A percentile compares a stretch with the other conserved stretches of the same genome.
Conservation (phyloP, 805 yeast genomes). For the Sporopachydermia lactativora region DNA sequence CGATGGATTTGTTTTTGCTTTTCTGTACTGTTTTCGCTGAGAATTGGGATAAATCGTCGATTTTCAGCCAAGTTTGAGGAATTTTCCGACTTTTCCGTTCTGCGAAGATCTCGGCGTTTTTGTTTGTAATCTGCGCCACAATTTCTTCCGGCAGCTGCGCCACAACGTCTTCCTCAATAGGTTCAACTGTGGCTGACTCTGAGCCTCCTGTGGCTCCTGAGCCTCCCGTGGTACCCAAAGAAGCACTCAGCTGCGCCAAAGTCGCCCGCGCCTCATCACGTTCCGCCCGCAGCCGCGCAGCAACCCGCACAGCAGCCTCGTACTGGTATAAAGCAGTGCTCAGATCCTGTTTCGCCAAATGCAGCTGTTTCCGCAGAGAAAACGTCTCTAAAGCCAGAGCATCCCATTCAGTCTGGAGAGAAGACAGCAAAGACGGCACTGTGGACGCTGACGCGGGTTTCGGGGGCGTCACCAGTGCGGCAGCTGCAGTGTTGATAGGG, state of each 20-base stretch:
- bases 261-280: constrained; percentile 62
- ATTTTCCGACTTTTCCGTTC: constrained; percentile 2
- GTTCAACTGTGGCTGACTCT: constrained; percentile 6
- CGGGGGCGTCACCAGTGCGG: constrained; percentile 28
- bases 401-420: constrained; percentile 86
- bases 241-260: constrained; percentile 30
- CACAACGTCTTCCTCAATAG: constrained; percentile 5
- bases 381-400: constrained; percentile 71
- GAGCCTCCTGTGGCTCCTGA: constrained; percentile 7
- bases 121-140: constrained; percentile 3
- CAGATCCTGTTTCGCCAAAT: constrained; percentile 51
- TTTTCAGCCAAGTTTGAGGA: background rate
- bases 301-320: constrained; percentile 85
- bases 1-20: background rate
- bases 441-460: constrained; percentile 32
- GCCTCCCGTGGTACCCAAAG: background rate
- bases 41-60: background rate
- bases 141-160: constrained; percentile 3
- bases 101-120: constrained; percentile 5
- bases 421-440: constrained; percentile 62
- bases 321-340: constrained; percentile 69
- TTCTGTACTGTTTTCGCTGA: background rate
- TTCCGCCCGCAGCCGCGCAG: constrained; percentile 59
- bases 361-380: constrained; percentile 57
- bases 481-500: constrained; percentile 20